These are phyloP conservation scores for Rhipidocladum racemiflorum DNA, from an alignment of 176 grass and related monocot species.

Conservation along the genomic window DNA sequence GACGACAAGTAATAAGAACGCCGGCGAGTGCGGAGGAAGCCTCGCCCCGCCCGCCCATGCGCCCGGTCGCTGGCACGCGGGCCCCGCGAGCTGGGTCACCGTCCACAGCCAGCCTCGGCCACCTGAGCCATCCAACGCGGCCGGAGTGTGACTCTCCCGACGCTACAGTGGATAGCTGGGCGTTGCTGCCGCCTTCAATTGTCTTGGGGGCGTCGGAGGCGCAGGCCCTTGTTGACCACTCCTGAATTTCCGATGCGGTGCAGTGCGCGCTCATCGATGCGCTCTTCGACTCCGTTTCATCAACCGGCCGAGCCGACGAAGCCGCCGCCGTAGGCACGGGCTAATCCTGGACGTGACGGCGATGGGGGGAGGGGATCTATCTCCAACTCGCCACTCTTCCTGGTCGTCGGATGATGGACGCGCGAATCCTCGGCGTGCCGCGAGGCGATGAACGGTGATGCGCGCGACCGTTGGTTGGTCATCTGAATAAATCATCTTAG, in stretches of 20 bases:
- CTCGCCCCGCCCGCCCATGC: background rate
- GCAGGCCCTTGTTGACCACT: slow-evolving; percentile 30
- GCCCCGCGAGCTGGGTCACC: background rate
- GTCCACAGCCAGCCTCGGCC: background rate
- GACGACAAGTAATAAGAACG: background rate
- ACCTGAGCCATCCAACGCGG: background rate
- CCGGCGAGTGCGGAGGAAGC: background rate
- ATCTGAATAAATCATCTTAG: no score
- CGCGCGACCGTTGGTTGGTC: no score
- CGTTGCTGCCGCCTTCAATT: background rate
- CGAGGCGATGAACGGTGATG: no score
- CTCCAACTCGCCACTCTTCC: background rate
- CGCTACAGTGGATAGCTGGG: no score
- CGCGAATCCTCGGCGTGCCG: no score
- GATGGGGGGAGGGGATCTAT: background rate
- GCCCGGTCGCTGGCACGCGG: background rate
- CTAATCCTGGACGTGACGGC: background rate
- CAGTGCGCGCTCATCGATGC: background rate
- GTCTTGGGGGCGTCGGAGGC: background rate
- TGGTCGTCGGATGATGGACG: no score
- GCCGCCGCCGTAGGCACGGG: no score
- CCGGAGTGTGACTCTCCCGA: background rate
- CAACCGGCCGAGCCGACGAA: no score
- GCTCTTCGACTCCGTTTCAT: background rate
- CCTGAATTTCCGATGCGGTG: background rate